These are phyloP conservation scores for Lipomyces sp. DNA, from an alignment of 805 yeast species.

Conservation along the genomic window DNA sequence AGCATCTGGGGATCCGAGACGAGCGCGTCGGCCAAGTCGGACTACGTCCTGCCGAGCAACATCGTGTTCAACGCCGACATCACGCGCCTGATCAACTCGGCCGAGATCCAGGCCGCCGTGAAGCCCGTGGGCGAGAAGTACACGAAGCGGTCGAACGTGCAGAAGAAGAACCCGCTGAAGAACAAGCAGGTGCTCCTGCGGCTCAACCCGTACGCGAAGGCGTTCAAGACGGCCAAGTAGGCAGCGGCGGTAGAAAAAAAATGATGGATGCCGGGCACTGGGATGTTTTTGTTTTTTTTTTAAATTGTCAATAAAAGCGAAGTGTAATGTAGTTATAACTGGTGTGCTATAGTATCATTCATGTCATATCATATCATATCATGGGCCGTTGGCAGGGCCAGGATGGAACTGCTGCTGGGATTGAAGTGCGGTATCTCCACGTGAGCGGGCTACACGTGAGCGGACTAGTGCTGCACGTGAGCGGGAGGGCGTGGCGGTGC, in stretches of 20 bases:
- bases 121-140: constrained; percentile 93
- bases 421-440: too few relatives aligned
- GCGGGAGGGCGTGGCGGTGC: too few relatives aligned
- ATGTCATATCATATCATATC: too few relatives aligned
- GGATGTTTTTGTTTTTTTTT: too few relatives aligned
- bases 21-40: constrained; percentile 77
- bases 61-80: constrained; percentile 93
- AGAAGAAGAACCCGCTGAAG: constrained; percentile 99
- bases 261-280: too few relatives aligned
- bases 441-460: too few relatives aligned
- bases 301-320: too few relatives aligned
- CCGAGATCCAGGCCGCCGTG: constrained; percentile 97
- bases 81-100: constrained; percentile 95
- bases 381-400: too few relatives aligned
- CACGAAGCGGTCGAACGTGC: constrained; percentile 91
- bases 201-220: constrained; percentile 99
- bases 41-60: constrained; percentile 91
- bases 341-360: too few relatives aligned
- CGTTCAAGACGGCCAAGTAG: constrained; percentile 47
- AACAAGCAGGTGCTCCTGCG: constrained; percentile 97
- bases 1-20: constrained; percentile 94
- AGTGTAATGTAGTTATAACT: too few relatives aligned
- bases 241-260: neutral
- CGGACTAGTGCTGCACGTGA: too few relatives aligned
- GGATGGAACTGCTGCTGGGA: too few relatives aligned